phyloP scores from a whole-genome alignment of 495 filamentous ascomycete species.

The Penicillium salamii region DNA sequence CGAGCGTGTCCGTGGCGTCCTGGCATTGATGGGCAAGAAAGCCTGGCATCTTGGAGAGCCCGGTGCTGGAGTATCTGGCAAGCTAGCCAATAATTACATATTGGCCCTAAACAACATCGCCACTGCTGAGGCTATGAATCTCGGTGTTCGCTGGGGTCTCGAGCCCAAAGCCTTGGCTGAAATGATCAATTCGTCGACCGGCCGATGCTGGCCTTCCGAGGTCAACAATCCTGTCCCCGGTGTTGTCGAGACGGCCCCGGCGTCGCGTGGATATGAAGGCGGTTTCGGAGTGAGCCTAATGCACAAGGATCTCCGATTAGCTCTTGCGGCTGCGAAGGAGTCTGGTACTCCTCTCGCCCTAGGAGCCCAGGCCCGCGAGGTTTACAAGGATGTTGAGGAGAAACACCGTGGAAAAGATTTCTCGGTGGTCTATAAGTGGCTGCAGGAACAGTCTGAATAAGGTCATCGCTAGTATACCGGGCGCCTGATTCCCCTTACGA shows the following conservation, averaged over 20 bases:
- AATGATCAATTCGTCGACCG: conserved; percentile 82
- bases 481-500: background rate
- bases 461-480: background rate
- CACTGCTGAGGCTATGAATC: conserved; percentile 88
- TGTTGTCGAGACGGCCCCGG: conserved; percentile 70
- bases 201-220: conserved; percentile 88
- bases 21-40: conserved; percentile 77
- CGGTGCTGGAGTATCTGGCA: conserved; percentile 76
- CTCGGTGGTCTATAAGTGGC: conserved; percentile 77
- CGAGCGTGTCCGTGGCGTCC: conserved; percentile 56
- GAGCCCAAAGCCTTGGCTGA: conserved; percentile 74
- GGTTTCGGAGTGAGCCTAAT: conserved; percentile 84
- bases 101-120: conserved; percentile 91
- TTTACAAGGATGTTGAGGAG: conserved; percentile 63
- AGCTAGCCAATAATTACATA: conserved; percentile 92
- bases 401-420: conserved; percentile 74
- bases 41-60: conserved; percentile 79
- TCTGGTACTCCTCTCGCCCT: conserved; percentile 64
- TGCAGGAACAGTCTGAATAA: conserved; percentile 44
- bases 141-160: conserved; percentile 80
- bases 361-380: conserved; percentile 58
- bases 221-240: conserved; percentile 90
- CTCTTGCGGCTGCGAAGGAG: conserved; percentile 68
- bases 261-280: conserved; percentile 69
- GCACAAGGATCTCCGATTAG: conserved; percentile 77